Conservation (phyloP, 1,284 basidiomycete genomes). For the Ceratorhiza oryzae-sativae region DNA sequence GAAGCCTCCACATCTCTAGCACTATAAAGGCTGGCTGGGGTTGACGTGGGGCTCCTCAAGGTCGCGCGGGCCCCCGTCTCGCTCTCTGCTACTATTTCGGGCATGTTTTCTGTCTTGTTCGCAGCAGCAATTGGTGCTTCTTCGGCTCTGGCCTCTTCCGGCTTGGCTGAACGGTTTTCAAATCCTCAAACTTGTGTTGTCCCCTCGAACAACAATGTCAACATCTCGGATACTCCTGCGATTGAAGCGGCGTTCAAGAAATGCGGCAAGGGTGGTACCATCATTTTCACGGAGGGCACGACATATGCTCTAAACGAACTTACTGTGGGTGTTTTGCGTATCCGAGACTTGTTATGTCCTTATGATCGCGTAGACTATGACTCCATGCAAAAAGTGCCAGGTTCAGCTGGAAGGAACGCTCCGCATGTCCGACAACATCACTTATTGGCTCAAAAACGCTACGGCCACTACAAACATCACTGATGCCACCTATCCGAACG, state of each 20-base stretch:
- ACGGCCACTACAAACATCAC: slow-evolving; percentile 20
- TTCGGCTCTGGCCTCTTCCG: background rate
- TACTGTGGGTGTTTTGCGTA: background rate
- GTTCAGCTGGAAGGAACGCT: slow-evolving; percentile 39
- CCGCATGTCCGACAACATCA: slow-evolving; percentile 36
- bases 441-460: slow-evolving; percentile 31
- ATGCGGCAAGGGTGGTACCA: slow-evolving; percentile 37
- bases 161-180: background rate
- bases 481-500: slow-evolving; percentile 13
- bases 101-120: slow-evolving; percentile 13
- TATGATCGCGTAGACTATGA: slow-evolving; percentile 2
- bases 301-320: slow-evolving; percentile 38
- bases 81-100: background rate
- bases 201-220: slow-evolving; percentile 18
- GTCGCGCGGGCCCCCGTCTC: slow-evolving; percentile 12
- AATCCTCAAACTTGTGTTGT: slow-evolving; percentile 21
- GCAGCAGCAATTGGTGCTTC: background rate
- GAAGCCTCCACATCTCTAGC: background rate
- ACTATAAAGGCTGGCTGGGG: slow-evolving; percentile 2
- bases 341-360: background rate
- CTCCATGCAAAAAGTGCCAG: slow-evolving; percentile 24
- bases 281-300: slow-evolving; percentile 30
- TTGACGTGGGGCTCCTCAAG: slow-evolving; percentile 36
- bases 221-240: slow-evolving; percentile 34
- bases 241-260: slow-evolving; percentile 34